These are phyloP conservation scores for Sugiyamaella castrensis DNA, from an alignment of 1,139 yeast species.

Conservation along the genomic window DNA sequence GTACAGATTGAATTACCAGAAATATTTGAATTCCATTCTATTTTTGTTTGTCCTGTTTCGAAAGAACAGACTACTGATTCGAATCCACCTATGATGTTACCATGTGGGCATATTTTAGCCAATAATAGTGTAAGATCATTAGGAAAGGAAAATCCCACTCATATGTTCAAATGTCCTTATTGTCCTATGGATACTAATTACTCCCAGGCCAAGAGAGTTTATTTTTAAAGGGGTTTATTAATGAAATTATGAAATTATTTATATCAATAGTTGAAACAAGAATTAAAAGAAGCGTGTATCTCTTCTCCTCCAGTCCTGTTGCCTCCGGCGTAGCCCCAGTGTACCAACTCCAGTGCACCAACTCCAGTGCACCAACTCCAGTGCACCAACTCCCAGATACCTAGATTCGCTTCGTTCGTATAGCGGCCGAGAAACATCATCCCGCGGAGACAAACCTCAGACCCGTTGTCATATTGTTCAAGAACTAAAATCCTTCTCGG, in stretches of 20 bases:
- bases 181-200: constrained; percentile 49
- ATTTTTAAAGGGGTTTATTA: constrained; percentile 25
- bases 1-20: constrained; percentile 57
- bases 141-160: constrained; percentile 35
- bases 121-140: constrained; percentile 47
- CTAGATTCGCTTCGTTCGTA: too few relatives aligned
- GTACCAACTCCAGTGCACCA: too few relatives aligned
- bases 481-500: too few relatives aligned
- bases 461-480: too few relatives aligned
- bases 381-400: too few relatives aligned
- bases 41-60: constrained; percentile 87
- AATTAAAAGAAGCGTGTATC: too few relatives aligned
- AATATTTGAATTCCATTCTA: constrained; percentile 63
- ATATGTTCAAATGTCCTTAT: constrained; percentile 62
- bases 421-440: too few relatives aligned
- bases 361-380: too few relatives aligned
- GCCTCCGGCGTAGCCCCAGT: too few relatives aligned
- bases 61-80: constrained; percentile 69
- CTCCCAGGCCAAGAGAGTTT: constrained; percentile 31
- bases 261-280: too few relatives aligned
- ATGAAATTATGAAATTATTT: constrained; percentile 4
- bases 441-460: too few relatives aligned
- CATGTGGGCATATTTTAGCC: constrained; percentile 63
- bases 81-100: constrained; percentile 61
- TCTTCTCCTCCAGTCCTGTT: too few relatives aligned